Conservation (phyloP, 805 yeast genomes). For the Cyberlindnera mrakii region DNA sequence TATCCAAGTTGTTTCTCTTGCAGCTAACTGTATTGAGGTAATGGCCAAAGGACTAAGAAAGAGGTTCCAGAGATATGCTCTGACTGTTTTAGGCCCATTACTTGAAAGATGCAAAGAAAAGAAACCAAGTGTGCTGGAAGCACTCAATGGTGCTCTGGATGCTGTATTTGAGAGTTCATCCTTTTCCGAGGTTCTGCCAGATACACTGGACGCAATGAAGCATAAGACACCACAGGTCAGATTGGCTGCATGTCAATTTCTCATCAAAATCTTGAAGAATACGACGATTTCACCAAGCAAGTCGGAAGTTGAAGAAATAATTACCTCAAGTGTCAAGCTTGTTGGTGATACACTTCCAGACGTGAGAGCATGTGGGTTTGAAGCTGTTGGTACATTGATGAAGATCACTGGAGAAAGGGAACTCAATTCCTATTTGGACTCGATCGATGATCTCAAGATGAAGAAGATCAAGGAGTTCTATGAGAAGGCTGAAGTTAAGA, state of each 20-base stretch:
- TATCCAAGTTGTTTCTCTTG: constrained; percentile 74
- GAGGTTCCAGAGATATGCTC: constrained; percentile 49
- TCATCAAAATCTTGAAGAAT: constrained; percentile 55
- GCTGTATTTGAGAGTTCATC: constrained; percentile 50
- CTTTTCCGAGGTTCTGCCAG: constrained; percentile 52
- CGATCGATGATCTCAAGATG: constrained; percentile 72
- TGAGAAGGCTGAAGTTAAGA: constrained; percentile 50
- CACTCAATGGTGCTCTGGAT: constrained; percentile 61
- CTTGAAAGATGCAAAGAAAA: constrained; percentile 86
- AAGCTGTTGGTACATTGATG: constrained; percentile 74
- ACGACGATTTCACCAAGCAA: constrained; percentile 43
- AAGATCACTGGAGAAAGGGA: constrained; percentile 75
- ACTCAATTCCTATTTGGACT: constrained; percentile 51
- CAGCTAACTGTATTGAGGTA: constrained; percentile 58
- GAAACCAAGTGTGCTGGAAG: constrained; percentile 69
- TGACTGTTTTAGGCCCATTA: constrained; percentile 50
- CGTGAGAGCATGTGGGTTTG: constrained; percentile 71
- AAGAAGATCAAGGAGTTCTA: constrained; percentile 58
- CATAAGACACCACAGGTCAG: constrained; percentile 83
- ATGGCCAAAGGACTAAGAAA: constrained; percentile 62
- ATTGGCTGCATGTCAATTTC: constrained; percentile 59
- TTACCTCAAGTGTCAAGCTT: constrained; percentile 52
- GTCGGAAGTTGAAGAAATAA: constrained; percentile 50
- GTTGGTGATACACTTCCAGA: constrained; percentile 81
- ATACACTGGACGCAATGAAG: constrained; percentile 49